Evolutionary conservation across 331 rosid genomes (phyloP).

Genomic region (Prunus yedoensis): DNA sequence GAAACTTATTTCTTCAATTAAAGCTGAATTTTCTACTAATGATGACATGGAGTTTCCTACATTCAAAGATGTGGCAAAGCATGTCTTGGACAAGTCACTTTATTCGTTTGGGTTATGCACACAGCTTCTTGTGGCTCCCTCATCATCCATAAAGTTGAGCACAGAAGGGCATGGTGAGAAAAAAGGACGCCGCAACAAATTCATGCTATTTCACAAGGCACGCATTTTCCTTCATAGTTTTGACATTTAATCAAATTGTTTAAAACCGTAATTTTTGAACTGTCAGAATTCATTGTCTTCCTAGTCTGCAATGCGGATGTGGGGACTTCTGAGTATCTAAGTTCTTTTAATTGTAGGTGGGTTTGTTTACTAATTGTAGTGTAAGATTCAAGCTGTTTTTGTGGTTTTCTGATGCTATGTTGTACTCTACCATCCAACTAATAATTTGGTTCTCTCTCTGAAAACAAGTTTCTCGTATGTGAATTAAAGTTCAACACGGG

Average conservation of each 20-base stretch:
- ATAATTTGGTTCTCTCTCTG: neutral
- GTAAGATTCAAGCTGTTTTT: neutral
- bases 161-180: slow-evolving; percentile 74
- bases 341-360: neutral
- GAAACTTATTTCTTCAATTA: slow-evolving; percentile 63
- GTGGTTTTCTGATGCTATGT: neutral
- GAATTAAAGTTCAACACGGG: neutral
- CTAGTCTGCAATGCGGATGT: neutral
- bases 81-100: slow-evolving; percentile 66
- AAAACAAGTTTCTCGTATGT: neutral
- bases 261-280: slow-evolving; percentile 11
- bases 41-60: slow-evolving; percentile 50
- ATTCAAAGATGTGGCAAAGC: slow-evolving; percentile 68
- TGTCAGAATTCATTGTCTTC: neutral
- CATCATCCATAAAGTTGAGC: slow-evolving; percentile 50
- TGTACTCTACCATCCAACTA: neutral
- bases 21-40: slow-evolving; percentile 51
- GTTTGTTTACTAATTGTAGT: neutral
- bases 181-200: slow-evolving; percentile 59
- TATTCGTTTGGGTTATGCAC: slow-evolving; percentile 64
- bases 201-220: slow-evolving; percentile 65
- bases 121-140: slow-evolving; percentile 49
- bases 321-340: neutral
- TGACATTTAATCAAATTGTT: neutral
- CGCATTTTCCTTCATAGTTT: slow-evolving; percentile 17